Evolutionary conservation across 2,329 filamentous ascomycete genomes (phyloP), one percentile per base, ranked within the genome.

Genomic region (Ascochyta fabae): DNA sequence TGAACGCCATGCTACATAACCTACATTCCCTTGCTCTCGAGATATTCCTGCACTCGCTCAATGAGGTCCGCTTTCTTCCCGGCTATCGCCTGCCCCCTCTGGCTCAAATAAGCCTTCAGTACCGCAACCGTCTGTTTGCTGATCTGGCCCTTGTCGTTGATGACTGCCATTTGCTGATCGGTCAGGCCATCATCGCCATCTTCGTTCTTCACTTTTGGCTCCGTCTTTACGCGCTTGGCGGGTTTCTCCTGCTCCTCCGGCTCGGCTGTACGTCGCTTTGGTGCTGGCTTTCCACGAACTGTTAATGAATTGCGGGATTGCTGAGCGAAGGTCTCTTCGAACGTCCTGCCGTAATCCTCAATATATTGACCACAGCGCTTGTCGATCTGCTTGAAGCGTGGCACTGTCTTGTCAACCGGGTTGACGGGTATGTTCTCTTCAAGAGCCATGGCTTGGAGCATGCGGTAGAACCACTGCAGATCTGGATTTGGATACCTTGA

Each of bases 391-490:
- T 85, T 88, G 75, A 88, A 92, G 66, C 90, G 91, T 1, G 95
- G 95, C 13, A 91, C 73, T 0, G 95, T 98, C 61, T 89, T 88
- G 70, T 99, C 95, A 45, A 88, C 84, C 2, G 84, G 81, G 41
- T 83, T 77, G 19, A 90, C 88, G 0, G 93, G 93, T 1, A 96
- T 79, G 63, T 97, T 93, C 72, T 99, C 95, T 33, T 96, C 93
- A 0, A 99, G 81, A 0, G 95, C 95, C 53, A 97, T 83, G 6
- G 91, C 89, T 76, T 99, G 95, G 0, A 99, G 80, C 41, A 99
- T 96, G 59, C 87, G 88, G 80, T 98, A 99, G 78, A 98, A 95
- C 93, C 94, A 99, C 77, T 99, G 95, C 23, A 99, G 81, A 8
- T 90, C 85, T 70, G 93, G 92, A 59, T 99, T 99, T 0, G 95